Conservation (phyloP, 148 eudicot genomes). For the Cornus suecica region DNA sequence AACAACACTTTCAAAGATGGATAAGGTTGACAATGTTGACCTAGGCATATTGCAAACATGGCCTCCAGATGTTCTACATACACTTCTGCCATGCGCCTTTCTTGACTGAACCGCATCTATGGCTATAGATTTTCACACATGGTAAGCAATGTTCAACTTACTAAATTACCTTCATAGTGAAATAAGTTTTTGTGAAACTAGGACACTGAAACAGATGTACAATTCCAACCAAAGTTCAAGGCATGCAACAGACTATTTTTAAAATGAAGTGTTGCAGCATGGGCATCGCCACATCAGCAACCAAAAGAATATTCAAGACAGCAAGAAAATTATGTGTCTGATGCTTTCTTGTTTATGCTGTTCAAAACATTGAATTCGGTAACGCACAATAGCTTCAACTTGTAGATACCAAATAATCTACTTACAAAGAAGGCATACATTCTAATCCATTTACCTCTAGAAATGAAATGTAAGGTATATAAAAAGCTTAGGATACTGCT, state of each 20-base stretch:
- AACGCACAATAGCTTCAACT: not conserved
- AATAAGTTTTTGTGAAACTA: no score
- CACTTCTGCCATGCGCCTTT: not conserved
- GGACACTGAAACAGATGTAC: not conserved
- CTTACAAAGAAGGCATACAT: not conserved
- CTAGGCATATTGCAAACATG: not conserved
- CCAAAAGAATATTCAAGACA: not conserved
- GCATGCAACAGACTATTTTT: not conserved
- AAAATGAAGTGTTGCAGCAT: not conserved
- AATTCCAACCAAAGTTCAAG: not conserved
- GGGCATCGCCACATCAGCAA: not conserved
- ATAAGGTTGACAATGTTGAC: not conserved
- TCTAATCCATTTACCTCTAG: not conserved
- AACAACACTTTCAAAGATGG: not conserved
- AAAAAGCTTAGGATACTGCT: conserved; percentile 26
- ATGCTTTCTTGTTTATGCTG: not conserved
- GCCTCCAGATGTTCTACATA: not conserved
- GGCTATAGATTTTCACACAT: not conserved
- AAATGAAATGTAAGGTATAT: not conserved
- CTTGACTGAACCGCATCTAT: not conserved
- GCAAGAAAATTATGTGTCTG: not conserved
- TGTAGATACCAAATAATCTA: not conserved
- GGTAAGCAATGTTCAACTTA: not conserved
- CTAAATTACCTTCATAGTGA: not conserved
- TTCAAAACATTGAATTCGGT: not conserved